phyloP scores from a whole-genome alignment of 148 eudicot species.

The Agrostemma githago region DNA sequence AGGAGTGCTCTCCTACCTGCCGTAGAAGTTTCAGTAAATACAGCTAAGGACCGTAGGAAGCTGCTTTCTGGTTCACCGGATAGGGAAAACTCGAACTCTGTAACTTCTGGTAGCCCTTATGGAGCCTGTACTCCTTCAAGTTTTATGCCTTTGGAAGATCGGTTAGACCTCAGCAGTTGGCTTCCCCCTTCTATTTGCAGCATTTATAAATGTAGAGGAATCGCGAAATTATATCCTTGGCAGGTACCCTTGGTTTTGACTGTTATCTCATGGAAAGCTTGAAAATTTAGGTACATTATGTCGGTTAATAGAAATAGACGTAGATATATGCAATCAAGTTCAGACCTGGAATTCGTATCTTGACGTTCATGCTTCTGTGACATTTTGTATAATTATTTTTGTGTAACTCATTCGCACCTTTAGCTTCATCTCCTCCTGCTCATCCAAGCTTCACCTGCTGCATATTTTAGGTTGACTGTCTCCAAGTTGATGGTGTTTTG shows the following conservation, averaged over 20 bases:
- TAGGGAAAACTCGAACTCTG: conserved; percentile 20
- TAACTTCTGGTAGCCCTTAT: conserved; percentile 21
- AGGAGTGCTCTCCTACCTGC: conserved; percentile 13
- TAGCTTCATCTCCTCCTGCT: background rate
- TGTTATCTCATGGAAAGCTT: background rate
- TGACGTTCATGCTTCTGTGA: background rate
- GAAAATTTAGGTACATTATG: conserved; percentile 3
- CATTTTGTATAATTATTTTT: background rate
- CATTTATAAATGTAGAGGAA: conserved; percentile 67
- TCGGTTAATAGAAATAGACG: background rate
- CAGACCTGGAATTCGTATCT: background rate
- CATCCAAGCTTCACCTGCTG: conserved; percentile 14
- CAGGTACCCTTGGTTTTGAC: conserved; percentile 47
- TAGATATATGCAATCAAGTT: background rate
- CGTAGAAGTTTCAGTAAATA: conserved; percentile 14
- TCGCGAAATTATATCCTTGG: conserved; percentile 78
- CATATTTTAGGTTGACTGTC: conserved; percentile 83
- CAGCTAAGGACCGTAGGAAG: conserved; percentile 25
- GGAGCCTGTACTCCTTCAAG: conserved; percentile 68
- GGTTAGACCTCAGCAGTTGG: conserved; percentile 68
- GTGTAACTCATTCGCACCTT: background rate
- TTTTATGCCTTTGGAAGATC: conserved; percentile 36
- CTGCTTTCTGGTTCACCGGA: conserved; percentile 34
- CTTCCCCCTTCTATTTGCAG: conserved; percentile 71
- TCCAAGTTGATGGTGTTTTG: conserved; percentile 92